These are phyloP conservation scores for Cercospora zeina DNA, from an alignment of 2,329 filamentous ascomycete genomes.

Conservation along the genomic window DNA sequence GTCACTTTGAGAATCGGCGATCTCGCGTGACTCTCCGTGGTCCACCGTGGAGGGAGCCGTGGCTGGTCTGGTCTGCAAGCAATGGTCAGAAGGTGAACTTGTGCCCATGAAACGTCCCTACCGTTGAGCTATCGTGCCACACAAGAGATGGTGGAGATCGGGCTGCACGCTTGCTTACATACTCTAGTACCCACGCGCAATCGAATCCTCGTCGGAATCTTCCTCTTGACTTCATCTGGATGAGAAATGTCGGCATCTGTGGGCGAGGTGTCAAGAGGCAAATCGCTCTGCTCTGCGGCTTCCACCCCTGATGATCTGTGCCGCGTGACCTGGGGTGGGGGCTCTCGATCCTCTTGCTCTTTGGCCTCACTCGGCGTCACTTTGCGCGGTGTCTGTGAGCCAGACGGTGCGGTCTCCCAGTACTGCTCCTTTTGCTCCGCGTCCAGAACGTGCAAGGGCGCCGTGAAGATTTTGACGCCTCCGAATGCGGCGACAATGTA, in stretches of 20 bases:
- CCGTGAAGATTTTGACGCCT: neutral
- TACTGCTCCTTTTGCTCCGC: neutral
- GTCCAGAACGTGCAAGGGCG: neutral
- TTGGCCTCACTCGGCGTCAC: neutral
- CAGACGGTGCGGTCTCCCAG: neutral
- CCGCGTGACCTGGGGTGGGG: neutral
- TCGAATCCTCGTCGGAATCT: too few species aligned
- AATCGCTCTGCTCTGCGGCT: too few species aligned
- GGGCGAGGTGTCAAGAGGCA: too few species aligned
- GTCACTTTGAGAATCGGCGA: neutral
- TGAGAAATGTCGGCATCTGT: too few species aligned
- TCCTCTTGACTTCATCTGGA: too few species aligned
- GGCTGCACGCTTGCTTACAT: too few species aligned
- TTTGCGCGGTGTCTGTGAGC: neutral
- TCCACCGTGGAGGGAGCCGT: neutral
- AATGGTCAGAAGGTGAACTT: neutral
- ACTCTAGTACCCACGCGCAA: too few species aligned
- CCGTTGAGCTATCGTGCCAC: too few species aligned
- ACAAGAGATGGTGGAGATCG: too few species aligned
- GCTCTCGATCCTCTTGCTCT: neutral
- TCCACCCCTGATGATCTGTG: too few species aligned
- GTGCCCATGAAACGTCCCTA: too few species aligned
- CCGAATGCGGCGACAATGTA: neutral
- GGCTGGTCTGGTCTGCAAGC: neutral
- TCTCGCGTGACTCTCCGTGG: neutral